Evolutionary conservation across 2,329 filamentous ascomycete genomes (phyloP).

Genomic region (Colletotrichum destructivum): DNA sequence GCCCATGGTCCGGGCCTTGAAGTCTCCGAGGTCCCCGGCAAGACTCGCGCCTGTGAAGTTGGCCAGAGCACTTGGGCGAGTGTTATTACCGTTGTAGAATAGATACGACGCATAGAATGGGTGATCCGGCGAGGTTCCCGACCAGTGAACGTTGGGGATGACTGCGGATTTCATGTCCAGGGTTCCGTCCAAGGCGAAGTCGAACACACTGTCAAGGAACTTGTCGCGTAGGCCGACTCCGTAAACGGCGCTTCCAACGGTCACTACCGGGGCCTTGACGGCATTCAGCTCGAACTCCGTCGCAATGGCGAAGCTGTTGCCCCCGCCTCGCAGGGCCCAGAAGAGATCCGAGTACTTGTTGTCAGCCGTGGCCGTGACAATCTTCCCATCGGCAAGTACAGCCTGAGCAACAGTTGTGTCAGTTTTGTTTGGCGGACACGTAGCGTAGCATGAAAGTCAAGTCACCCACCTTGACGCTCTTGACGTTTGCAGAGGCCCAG

Average conservation of each 20-base stretch:
- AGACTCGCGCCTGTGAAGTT: neutral
- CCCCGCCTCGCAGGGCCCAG: slow-evolving; percentile 60
- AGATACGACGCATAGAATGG: neutral
- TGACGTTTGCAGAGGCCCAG: slow-evolving; percentile 47
- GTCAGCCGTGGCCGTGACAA: slow-evolving; percentile 58
- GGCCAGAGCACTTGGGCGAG: neutral
- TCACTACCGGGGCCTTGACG: slow-evolving; percentile 5
- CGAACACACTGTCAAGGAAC: slow-evolving; percentile 8
- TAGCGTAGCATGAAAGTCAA: too few species aligned
- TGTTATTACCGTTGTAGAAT: slow-evolving; percentile 22
- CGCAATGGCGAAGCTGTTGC: slow-evolving; percentile 54
- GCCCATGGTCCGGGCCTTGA: neutral
- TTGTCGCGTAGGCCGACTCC: neutral
- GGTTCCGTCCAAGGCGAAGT: neutral
- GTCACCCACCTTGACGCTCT: slow-evolving; percentile 51
- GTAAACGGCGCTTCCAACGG: neutral
- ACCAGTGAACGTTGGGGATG: slow-evolving; percentile 3
- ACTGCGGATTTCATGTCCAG: neutral
- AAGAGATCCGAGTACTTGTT: slow-evolving; percentile 58
- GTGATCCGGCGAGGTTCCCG: neutral
- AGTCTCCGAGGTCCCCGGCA: neutral
- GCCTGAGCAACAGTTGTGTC: slow-evolving; percentile 50
- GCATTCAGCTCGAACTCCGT: slow-evolving; percentile 49
- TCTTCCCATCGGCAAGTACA: slow-evolving; percentile 61
- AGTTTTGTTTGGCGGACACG: neutral